Conservation (phyloP, 208 protist species). For the Leishmania tropica region DNA sequence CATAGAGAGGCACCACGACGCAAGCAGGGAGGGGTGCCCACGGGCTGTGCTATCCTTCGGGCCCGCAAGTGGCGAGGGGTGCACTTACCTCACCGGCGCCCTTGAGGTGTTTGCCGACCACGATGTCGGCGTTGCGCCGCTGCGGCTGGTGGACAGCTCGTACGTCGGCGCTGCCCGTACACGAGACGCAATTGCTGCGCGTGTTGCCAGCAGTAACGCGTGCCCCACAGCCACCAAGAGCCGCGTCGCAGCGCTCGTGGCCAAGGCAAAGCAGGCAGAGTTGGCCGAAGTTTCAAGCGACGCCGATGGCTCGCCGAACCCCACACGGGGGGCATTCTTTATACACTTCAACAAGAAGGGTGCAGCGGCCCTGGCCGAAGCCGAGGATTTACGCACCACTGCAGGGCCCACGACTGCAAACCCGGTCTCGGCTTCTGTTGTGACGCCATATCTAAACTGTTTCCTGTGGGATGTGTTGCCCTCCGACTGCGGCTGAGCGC, state of each 20-base stretch:
- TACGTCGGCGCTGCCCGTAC: conserved; percentile 59
- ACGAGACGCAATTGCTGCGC: conserved; percentile 40
- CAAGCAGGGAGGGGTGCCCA: background rate
- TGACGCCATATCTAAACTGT: conserved; percentile 2
- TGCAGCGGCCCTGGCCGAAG: background rate
- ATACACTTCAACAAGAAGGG: conserved; percentile 23
- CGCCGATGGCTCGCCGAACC: background rate
- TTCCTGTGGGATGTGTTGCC: conserved; percentile 8
- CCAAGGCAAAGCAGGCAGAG: conserved; percentile 10
- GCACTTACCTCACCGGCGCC: conserved; percentile 62
- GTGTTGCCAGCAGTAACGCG: conserved; percentile 37
- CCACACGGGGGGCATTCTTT: background rate
- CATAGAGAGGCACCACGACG: conserved; percentile 23
- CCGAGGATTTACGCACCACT: background rate
- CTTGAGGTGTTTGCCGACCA: conserved; percentile 45
- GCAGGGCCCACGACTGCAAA: background rate
- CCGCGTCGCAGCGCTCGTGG: conserved; percentile 10
- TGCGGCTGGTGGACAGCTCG: conserved; percentile 63
- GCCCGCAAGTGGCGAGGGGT: conserved; percentile 43
- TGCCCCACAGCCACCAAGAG: conserved; percentile 9
- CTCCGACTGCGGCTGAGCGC: background rate
- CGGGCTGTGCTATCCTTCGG: conserved; percentile 44
- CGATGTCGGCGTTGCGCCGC: conserved; percentile 45
- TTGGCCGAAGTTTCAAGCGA: background rate
- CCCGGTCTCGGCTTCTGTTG: background rate